Evolutionary conservation across 1,284 basidiomycete species (phyloP), one percentile per base, ranked within the genome.

Genomic region (Phellinidium pouzarii): DNA sequence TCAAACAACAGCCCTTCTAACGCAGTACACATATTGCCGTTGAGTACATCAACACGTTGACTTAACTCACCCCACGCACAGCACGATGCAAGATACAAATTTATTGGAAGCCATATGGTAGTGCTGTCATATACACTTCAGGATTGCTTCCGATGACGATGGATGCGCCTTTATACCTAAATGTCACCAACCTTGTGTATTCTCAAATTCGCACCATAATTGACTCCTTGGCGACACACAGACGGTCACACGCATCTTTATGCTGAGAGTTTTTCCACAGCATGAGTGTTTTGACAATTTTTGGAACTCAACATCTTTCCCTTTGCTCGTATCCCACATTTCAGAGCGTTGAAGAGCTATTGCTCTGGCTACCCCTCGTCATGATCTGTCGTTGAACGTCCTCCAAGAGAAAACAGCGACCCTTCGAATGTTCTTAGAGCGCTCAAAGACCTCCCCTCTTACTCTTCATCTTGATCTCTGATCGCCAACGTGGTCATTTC

Each of bases 391-490:
- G 31, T 20, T 37, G 9, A 12, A 12, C 20, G 5, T 4, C 23
- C 14, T n/a, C 37, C 26, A 11, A 26, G 14, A n/a, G 27, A 27
- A 42, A 27, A 71, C 70, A 25, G 52, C 51, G n/a, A 72, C 76
- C 31, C 62, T 68, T 5, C 46, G 63, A 1, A 55, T 68, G 14
- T 76, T 66, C 60, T 60, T 79, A 4, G 51, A 58, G 14, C 69
- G 76, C 17, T 80, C 79, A 11, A 65, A 65, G 23, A 54, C 59
- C 11, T 63, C 65, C 48, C 71, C 76, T 0, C 65, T 81, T 36
- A 66, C 74, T 52, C 66, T 81, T 29, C 62, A 71, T 38, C 68
- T 80, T 57, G 79, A 81, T 59, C 67, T 79, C 55, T 74, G 78
- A 11, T 78, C 79, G 62, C 72, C 72, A 0, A 59, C 61, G 9